Percentiles rank a stretch among this genome's conserved stretches.
phyloP scores from a whole-genome alignment of 2,329 filamentous ascomycete genomes.

The Pseudocercospora crystallina region DNA sequence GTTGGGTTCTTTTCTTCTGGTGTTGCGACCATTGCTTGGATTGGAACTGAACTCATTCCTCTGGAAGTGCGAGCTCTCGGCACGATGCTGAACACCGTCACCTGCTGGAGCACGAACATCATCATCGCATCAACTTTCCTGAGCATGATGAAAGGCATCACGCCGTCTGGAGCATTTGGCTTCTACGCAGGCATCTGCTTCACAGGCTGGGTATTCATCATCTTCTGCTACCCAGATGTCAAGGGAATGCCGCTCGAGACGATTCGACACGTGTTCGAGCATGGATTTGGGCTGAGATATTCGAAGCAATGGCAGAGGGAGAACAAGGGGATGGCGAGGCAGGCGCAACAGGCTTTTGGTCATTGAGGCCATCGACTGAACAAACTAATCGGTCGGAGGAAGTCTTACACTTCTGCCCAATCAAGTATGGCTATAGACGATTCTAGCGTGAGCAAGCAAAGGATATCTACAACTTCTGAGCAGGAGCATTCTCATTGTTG shows the following conservation, averaged over 20 bases:
- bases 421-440: too few relatives aligned
- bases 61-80: conserved; percentile 52
- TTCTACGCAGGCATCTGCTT: conserved; percentile 54
- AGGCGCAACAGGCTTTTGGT: conserved; percentile 23
- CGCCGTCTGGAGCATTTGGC: conserved; percentile 52
- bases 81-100: conserved; percentile 50
- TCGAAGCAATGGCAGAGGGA: conserved; percentile 39
- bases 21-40: conserved; percentile 51
- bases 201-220: conserved; percentile 48
- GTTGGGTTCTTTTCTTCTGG: conserved; percentile 47
- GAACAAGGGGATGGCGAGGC: conserved; percentile 34
- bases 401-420: too few relatives aligned
- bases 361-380: conserved; percentile 8
- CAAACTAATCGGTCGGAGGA: too few relatives aligned
- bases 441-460: too few relatives aligned
- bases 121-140: conserved; percentile 54
- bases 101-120: conserved; percentile 48
- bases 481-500: too few relatives aligned
- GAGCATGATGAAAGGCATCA: conserved; percentile 52
- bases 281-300: conserved; percentile 48
- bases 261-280: conserved; percentile 52
- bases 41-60: conserved; percentile 49
- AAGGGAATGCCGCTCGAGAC: conserved; percentile 58
- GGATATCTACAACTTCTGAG: too few relatives aligned
- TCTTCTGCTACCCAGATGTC: conserved; percentile 55